Percentiles rank a stretch among this genome's conserved stretches.
Conservation (phyloP, 352 stramenopile species). For the Globisporangium heterothallicum region DNA sequence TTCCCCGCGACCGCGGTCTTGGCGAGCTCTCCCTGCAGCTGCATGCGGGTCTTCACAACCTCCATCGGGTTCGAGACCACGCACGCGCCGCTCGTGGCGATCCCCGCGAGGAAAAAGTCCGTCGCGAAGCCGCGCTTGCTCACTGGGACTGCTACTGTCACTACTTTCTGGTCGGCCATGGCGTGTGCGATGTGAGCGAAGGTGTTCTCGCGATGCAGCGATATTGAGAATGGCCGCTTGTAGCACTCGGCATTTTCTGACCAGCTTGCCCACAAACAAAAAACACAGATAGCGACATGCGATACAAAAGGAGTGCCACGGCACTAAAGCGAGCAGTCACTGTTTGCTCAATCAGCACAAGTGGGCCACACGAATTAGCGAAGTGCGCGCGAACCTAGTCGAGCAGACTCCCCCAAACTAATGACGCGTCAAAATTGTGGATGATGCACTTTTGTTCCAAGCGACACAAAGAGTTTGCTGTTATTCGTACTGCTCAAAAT, state of each 20-base stretch:
- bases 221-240: no score
- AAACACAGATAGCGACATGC: not conserved
- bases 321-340: not conserved
- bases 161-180: constrained; percentile 4
- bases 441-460: no score
- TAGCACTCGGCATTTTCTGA: no score
- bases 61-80: constrained; percentile 88
- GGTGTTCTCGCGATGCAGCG: no score
- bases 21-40: constrained; percentile 80
- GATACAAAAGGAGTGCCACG: not conserved
- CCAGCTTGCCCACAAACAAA: no score
- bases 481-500: constrained; percentile 33
- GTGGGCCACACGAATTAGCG: not conserved
- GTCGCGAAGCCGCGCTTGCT: constrained; percentile 47
- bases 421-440: no score
- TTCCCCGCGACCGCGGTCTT: constrained; percentile 29
- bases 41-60: constrained; percentile 88
- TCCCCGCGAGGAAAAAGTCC: constrained; percentile 66
- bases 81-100: constrained; percentile 59
- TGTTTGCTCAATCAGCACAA: not conserved
- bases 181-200: constrained; percentile 6
- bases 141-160: not conserved
- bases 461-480: not conserved
- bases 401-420: no score
- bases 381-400: no score